Base-by-base conservation (phyloP, 2,329 filamentous ascomycete species). In the Penicillium sp. region DNA sequence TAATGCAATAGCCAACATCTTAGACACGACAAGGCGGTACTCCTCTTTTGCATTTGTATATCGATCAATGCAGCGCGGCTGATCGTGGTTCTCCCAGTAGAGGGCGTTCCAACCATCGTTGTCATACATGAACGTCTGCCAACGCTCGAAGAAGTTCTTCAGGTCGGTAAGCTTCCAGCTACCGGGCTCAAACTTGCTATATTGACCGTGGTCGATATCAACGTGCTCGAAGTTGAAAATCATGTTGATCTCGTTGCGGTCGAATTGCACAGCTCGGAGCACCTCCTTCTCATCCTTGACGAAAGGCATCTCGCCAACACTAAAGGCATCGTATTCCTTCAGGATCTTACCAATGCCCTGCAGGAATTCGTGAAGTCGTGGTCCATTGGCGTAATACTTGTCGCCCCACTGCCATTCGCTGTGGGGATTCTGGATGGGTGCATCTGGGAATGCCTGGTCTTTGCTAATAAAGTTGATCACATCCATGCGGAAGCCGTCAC, bases 391-490 rank as follows among this genome's bases (percentile, higher is more conserved):
- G 55, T 74, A 81, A 55, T 71, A 65, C 31, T 57, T 63, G 36
- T 69, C 61, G 8, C 58, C 68, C 65, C 63, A 69, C 39, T 69
- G 67, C 61, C 61, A 66, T 1, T 42, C 50, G 10, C 50, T 56
- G 9, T 49, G 50, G 2, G 57, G 53, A 32, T 66, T 52, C 22
- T 57, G 61, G 35, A 64, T 67, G 45, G 32, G 74, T 3, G 65
- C 70, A 28, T 74, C 70, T 0, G 76, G 77, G 44, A 82, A 78
- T 0, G 69, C 70, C 3, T 75, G 74, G 0, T 75, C 74, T 60
- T 87, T 87, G 60, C 79, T 84, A 61, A 86, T 85, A 68, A 85
- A 78, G 65, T 87, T 87, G 65, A 87, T 84, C 0, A 84, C 83
- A 58, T 88, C 85, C 67, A 87, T 78, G n/a, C 85, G 77, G 71